Evolutionary conservation across 306 rosid genomes (phyloP).

Genomic region (Prunus padus): DNA sequence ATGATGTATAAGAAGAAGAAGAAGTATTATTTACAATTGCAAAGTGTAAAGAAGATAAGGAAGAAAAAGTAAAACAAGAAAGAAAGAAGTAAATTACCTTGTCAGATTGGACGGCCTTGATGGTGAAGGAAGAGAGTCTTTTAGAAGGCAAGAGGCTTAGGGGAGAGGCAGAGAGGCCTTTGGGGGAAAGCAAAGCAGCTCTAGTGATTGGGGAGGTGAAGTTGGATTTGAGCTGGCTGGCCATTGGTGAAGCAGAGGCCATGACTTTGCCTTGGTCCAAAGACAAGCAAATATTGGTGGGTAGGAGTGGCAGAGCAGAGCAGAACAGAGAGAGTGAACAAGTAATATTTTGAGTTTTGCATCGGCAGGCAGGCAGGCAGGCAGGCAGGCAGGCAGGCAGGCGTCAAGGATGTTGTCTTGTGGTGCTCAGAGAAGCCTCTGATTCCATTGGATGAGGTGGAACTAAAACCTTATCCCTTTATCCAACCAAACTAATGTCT

Average conservation of each 20-base stretch:
- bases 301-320: conserved; percentile 17
- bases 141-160: conserved; percentile 34
- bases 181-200: conserved; percentile 61
- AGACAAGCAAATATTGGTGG: not conserved
- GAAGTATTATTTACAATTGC: too few species aligned
- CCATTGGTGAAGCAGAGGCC: conserved; percentile 87
- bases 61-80: not conserved
- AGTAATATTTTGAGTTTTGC: not conserved
- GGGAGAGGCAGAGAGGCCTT: conserved; percentile 63
- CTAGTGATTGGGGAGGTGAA: conserved; percentile 58
- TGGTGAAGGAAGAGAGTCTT: conserved; percentile 48
- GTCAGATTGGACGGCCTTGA: conserved; percentile 76
- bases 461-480: conserved; percentile 60
- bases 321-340: not conserved
- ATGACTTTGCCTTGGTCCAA: conserved; percentile 23
- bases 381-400: conserved; percentile 16
- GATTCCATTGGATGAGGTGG: conserved; percentile 54
- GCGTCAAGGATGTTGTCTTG: conserved; percentile 21
- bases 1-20: not conserved
- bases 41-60: not conserved
- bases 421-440: conserved; percentile 43
- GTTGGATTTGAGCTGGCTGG: conserved; percentile 78
- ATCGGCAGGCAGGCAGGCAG: not conserved
- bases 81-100: conserved; percentile 43
- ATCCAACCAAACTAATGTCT: conserved; percentile 31